Percentiles rank a stretch among this genome's conserved stretches.
Conservation (phyloP, 192 early-diverging fungal genomes). For the Borealophlyctis nickersoniae region DNA sequence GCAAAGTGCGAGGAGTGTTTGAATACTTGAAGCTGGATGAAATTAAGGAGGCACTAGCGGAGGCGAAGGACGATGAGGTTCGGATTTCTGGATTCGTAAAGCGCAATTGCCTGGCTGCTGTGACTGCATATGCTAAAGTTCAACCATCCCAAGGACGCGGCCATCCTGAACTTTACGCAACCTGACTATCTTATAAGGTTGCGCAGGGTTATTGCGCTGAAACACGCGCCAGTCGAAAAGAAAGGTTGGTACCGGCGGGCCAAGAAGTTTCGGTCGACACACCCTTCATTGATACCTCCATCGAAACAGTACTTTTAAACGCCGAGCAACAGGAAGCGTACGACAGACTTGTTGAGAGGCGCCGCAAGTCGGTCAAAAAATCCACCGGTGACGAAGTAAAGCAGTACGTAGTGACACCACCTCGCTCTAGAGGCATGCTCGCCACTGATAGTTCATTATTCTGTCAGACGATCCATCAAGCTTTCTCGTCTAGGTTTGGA, state of each 20-base stretch:
- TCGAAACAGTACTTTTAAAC: slow-evolving; percentile 58
- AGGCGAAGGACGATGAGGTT: slow-evolving; percentile 81
- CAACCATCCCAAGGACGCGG: slow-evolving; percentile 60
- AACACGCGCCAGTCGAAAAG: slow-evolving; percentile 20
- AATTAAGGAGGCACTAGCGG: slow-evolving; percentile 76
- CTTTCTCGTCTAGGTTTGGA: slow-evolving; percentile 55
- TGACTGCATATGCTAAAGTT: slow-evolving; percentile 11
- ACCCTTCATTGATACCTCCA: too few relatives aligned
- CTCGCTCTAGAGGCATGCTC: slow-evolving; percentile 1
- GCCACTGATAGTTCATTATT: neutral
- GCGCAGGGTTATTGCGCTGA: slow-evolving; percentile 24
- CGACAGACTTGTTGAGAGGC: slow-evolving; percentile 80
- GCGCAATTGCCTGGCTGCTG: neutral
- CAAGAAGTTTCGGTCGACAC: neutral
- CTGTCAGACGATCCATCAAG: slow-evolving; percentile 25
- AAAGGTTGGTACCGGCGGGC: slow-evolving; percentile 6
- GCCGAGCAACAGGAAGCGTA: slow-evolving; percentile 83
- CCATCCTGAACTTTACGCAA: slow-evolving; percentile 80
- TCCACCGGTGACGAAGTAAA: slow-evolving; percentile 74
- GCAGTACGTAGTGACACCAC: slow-evolving; percentile 38
- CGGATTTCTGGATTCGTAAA: neutral
- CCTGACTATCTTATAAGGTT: slow-evolving; percentile 63
- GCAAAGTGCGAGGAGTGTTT: slow-evolving; percentile 74
- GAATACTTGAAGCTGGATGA: slow-evolving; percentile 78
- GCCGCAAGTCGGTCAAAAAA: slow-evolving; percentile 75